Percentiles rank a stretch among this genome's conserved stretches.
These are phyloP conservation scores for Microcos paniculata DNA, from an alignment of 345 rosid species.

Conservation along the genomic window DNA sequence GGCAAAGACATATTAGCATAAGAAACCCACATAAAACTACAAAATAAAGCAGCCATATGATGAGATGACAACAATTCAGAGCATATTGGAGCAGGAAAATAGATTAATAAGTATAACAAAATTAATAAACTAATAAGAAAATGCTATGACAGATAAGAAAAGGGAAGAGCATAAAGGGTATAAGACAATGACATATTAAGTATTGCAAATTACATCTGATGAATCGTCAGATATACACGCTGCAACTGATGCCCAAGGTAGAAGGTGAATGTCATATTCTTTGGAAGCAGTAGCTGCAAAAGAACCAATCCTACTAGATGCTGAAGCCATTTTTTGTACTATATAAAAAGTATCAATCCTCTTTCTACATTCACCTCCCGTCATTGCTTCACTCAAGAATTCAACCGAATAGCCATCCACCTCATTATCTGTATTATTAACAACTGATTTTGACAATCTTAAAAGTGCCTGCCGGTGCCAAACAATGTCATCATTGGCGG, in stretches of 20 bases:
- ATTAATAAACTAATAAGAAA: background rate
- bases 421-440: conserved; percentile 36
- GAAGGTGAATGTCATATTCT: conserved; percentile 87
- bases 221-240: conserved; percentile 74
- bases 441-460: conserved; percentile 56
- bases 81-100: background rate
- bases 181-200: background rate
- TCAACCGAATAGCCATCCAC: conserved; percentile 74
- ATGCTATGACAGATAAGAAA: conserved; percentile 8
- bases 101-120: background rate
- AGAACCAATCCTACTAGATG: conserved; percentile 67
- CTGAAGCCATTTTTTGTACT: conserved; percentile 83
- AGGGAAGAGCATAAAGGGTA: background rate
- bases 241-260: conserved; percentile 96
- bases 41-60: background rate
- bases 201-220: conserved; percentile 49
- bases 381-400: conserved; percentile 58
- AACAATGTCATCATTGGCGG: conserved; percentile 48
- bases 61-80: background rate
- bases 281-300: conserved; percentile 82
- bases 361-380: conserved; percentile 45
- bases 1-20: background rate
- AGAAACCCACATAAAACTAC: background rate
- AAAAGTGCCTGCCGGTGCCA: conserved; percentile 74
- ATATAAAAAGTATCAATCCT: conserved; percentile 64